Evolutionary conservation across 495 filamentous ascomycete genomes (phyloP).

Genomic region (Daldinia concentrica): DNA sequence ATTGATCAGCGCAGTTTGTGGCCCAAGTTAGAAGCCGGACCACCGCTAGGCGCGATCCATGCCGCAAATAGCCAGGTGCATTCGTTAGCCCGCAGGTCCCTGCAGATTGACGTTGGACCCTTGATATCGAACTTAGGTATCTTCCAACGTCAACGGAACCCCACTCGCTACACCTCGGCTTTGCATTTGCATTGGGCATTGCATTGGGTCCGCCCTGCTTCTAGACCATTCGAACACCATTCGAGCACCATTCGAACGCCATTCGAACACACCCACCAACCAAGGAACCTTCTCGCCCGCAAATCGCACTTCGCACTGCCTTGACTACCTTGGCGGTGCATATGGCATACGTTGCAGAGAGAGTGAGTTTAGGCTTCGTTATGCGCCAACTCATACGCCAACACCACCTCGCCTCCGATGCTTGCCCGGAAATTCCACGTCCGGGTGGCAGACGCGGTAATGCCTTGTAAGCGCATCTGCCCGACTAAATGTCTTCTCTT

Average conservation of each 20-base stretch:
- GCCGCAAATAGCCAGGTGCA: conserved; percentile 39
- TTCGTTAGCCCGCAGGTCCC: conserved; percentile 44
- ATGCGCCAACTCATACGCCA: conserved; percentile 38
- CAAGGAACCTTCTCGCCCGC: conserved; percentile 18
- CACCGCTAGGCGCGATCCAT: conserved; percentile 29
- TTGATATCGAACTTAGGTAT: conserved; percentile 39
- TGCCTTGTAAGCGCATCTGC: conserved; percentile 92
- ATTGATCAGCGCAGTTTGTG: conserved; percentile 33
- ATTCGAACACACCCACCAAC: conserved; percentile 1
- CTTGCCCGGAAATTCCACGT: conserved; percentile 82
- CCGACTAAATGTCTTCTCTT: conserved; percentile 95
- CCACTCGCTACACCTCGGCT: conserved; percentile 33
- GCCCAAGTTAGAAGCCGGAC: conserved; percentile 20
- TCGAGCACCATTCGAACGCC: conserved; percentile 15
- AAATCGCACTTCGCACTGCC: conserved; percentile 20
- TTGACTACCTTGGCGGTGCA: conserved; percentile 8
- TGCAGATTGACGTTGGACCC: conserved; percentile 50
- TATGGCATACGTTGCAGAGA: conserved; percentile 11
- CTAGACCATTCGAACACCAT: conserved; percentile 33
- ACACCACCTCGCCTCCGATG: conserved; percentile 53
- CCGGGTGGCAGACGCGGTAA: conserved; percentile 89
- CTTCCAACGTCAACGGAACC: conserved; percentile 33
- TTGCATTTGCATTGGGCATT: conserved; percentile 12
- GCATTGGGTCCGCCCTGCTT: conserved; percentile 28
- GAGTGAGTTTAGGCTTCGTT: conserved; percentile 2